Evolutionary conservation across 1,139 yeast genomes (phyloP).

Genomic region (Candida tropicalis): DNA sequence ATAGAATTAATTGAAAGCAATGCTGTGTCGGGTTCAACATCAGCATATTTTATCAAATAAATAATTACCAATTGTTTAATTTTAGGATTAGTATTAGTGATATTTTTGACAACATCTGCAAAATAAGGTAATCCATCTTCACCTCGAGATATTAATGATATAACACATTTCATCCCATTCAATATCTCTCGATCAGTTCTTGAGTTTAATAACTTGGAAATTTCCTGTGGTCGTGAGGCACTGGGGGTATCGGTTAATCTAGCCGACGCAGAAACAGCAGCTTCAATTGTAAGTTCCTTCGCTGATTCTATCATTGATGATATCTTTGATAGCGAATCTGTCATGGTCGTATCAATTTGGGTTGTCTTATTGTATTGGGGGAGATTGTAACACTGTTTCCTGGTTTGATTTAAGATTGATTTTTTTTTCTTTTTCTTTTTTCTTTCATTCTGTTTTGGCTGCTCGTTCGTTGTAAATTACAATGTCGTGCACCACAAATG

Average conservation of each 20-base stretch:
- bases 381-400: too few species aligned
- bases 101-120: constrained; percentile 88
- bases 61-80: constrained; percentile 78
- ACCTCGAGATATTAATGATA: constrained; percentile 67
- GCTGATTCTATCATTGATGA: constrained; percentile 73
- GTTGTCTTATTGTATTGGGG: too few species aligned
- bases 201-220: constrained; percentile 67
- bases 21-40: constrained; percentile 84
- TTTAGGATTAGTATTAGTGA: constrained; percentile 69
- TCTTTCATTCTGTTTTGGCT: too few species aligned
- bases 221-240: constrained; percentile 61
- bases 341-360: constrained; percentile 28
- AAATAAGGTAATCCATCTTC: constrained; percentile 65
- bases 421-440: too few species aligned
- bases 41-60: constrained; percentile 78
- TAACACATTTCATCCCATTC: constrained; percentile 75
- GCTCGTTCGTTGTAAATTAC: too few species aligned
- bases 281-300: constrained; percentile 74
- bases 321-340: constrained; percentile 44
- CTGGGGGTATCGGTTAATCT: constrained; percentile 59
- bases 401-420: too few species aligned
- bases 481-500: too few species aligned
- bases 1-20: constrained; percentile 87
- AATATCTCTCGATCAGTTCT: constrained; percentile 70
- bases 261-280: constrained; percentile 78